Conservation (phyloP, 257 asterid genomes). For the Solanum commersonii region DNA sequence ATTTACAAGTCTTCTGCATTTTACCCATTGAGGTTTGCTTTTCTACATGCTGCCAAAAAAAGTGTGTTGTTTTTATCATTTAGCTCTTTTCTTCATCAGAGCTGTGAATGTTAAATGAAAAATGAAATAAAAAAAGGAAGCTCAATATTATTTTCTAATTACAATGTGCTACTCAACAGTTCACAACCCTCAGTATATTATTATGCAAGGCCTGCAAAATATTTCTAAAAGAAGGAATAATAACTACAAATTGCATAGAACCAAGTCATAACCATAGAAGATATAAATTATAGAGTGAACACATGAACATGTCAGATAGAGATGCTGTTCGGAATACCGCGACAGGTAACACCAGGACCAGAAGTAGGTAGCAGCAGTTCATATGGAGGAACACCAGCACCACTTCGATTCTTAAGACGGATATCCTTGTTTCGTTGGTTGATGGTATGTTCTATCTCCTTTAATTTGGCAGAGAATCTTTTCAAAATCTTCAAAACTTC, state of each 20-base stretch:
- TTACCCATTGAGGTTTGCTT: not conserved
- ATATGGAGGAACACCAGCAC: slow-evolving; percentile 93
- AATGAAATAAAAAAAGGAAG: not conserved
- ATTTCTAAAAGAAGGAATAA: not conserved
- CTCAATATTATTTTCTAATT: not conserved
- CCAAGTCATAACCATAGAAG: not conserved
- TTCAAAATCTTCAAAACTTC: slow-evolving; percentile 49
- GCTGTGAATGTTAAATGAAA: not conserved
- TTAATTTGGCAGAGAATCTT: slow-evolving; percentile 40
- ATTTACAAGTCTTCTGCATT: not conserved
- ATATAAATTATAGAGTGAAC: not conserved
- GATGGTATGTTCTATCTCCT: slow-evolving; percentile 60
- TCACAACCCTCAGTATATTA: not conserved
- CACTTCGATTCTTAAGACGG: slow-evolving; percentile 51
- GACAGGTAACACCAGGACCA: slow-evolving; percentile 71
- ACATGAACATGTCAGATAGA: slow-evolving; percentile 37
- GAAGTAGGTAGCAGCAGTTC: slow-evolving; percentile 74
- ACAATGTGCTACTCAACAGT: not conserved
- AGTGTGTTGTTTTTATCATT: not conserved
- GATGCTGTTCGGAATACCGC: slow-evolving; percentile 84
- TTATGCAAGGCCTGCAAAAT: not conserved
- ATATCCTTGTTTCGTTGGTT: slow-evolving; percentile 44
- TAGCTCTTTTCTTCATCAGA: not conserved
- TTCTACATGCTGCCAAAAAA: not conserved
- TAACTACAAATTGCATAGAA: not conserved